These are phyloP conservation scores for Cyclotella distinguenda DNA, from an alignment of 108 stramenopile genomes.

Conservation along the genomic window DNA sequence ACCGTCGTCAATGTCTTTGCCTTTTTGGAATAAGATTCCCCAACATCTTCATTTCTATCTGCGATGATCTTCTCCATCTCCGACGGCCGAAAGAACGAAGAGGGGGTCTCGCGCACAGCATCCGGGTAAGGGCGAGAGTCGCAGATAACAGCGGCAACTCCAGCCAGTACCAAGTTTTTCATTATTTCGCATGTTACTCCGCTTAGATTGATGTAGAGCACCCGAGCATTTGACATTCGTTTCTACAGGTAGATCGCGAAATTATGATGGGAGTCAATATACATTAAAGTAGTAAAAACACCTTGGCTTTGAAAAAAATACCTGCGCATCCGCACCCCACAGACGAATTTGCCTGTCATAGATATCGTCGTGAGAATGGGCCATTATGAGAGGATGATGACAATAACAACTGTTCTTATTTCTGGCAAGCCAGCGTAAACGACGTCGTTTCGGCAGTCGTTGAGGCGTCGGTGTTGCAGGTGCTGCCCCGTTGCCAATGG, in stretches of 20 bases:
- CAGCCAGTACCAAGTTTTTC: conserved; percentile 94
- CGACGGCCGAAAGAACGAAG: conserved; percentile 46
- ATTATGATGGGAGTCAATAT: neutral
- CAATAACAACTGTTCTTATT: no score
- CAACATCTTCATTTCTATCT: conserved; percentile 2
- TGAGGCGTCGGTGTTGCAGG: no score
- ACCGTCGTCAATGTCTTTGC: conserved; percentile 51
- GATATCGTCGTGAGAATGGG: conserved; percentile 56
- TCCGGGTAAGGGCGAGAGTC: conserved; percentile 71
- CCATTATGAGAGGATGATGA: neutral
- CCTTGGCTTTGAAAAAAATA: conserved; percentile 1
- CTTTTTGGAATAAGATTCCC: conserved; percentile 45
- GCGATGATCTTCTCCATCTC: conserved; percentile 37
- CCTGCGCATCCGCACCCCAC: conserved; percentile 96
- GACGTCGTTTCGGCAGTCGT: no score
- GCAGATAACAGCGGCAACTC: conserved; percentile 80
- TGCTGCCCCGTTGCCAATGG: no score
- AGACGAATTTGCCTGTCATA: conserved; percentile 97
- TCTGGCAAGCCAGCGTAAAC: no score
- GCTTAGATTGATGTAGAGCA: conserved; percentile 89
- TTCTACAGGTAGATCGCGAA: conserved; percentile 21
- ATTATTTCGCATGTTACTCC: conserved; percentile 82
- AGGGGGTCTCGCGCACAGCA: conserved; percentile 49
- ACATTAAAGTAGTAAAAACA: neutral
- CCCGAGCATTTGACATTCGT: conserved; percentile 84